Base-by-base conservation (phyloP, 2,329 filamentous ascomycete species). In the Fusarium armeniacum region DNA sequence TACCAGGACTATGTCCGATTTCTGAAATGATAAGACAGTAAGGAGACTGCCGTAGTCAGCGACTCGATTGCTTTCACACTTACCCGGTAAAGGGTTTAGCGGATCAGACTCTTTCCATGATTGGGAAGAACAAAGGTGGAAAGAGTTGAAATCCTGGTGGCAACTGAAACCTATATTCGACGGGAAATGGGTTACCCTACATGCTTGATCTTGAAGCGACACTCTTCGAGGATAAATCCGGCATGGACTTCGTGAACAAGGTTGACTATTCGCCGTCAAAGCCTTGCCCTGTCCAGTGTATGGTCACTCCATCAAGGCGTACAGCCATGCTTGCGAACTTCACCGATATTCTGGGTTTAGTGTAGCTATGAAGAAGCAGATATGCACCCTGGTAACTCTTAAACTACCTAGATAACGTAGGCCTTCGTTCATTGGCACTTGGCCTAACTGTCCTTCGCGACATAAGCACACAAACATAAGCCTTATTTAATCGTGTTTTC, bases 51-150 rank as follows among this genome's bases (percentile, higher is more conserved):
- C 36, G 18, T 40, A 12, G 6, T 6, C 36, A 7, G n/a, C 13
- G n/a, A 20, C 11, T 13, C 0, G 36, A 11, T 1, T 40, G 20
- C 4, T 20, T 40, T 40, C n/a, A n/a, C n/a, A 2, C 13, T 10
- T 20, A 20, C 2, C 36, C 10, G 0, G 10, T 4, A 20, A n/a
- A 11, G 11, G 13, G 36, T 4, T 4, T 20, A 10, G n/a, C 13
- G 0, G 11, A 4, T 13, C 3, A 20, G 3, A 13, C 10, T 40
- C 2, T 20, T 6, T n/a, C 5, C 10, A 4, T 20, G 36, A 3
- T n/a, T 6, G 36, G n/a, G 20, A 38, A 0, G 11, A 20, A 13
- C 2, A 13, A 36, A n/a, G 4, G 35, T n/a, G n/a, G 8, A 11
- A 36, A 36, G 18, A 16, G 9, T 36, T n/a, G 18, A n/a, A 5